These are phyloP conservation scores for sunflower (Helianthus annuus) DNA, from an alignment of 129 eudicot species.

Conservation along the genomic window DNA sequence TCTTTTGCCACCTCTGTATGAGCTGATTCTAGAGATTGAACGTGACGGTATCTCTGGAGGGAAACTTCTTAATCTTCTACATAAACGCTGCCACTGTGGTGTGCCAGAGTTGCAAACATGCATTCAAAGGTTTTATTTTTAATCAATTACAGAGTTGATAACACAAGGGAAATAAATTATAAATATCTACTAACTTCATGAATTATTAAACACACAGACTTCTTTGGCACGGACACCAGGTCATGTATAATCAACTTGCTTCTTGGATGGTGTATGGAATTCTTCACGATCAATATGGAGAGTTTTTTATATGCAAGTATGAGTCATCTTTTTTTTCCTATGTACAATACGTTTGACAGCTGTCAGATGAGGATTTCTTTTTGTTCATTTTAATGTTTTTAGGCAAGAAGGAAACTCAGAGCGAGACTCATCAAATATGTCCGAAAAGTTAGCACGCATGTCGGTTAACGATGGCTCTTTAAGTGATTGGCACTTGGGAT, in stretches of 20 bases:
- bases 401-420: conserved; percentile 82
- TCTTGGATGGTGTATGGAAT: conserved; percentile 98
- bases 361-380: conserved; percentile 12
- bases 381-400: conserved; percentile 21
- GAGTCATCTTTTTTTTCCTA: background rate
- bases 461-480: conserved; percentile 69
- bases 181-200: background rate
- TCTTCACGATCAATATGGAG: conserved; percentile 89
- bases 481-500: conserved; percentile 91
- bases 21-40: conserved; percentile 87
- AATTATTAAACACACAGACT: conserved; percentile 47
- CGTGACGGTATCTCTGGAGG: conserved; percentile 84
- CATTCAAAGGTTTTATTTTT: conserved; percentile 69
- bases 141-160: conserved; percentile 13
- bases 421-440: conserved; percentile 44
- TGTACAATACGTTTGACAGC: background rate
- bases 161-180: background rate
- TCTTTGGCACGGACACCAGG: conserved; percentile 99
- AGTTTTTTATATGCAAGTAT: conserved; percentile 62
- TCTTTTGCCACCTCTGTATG: conserved; percentile 92
- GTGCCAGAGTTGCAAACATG: conserved; percentile 96
- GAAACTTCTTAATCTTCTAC: conserved; percentile 81
- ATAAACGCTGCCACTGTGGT: conserved; percentile 96
- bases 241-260: conserved; percentile 88
- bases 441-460: conserved; percentile 64